These are phyloP conservation scores for Dichotomopilus funicola DNA, from an alignment of 2,329 filamentous ascomycete species.

Conservation along the genomic window DNA sequence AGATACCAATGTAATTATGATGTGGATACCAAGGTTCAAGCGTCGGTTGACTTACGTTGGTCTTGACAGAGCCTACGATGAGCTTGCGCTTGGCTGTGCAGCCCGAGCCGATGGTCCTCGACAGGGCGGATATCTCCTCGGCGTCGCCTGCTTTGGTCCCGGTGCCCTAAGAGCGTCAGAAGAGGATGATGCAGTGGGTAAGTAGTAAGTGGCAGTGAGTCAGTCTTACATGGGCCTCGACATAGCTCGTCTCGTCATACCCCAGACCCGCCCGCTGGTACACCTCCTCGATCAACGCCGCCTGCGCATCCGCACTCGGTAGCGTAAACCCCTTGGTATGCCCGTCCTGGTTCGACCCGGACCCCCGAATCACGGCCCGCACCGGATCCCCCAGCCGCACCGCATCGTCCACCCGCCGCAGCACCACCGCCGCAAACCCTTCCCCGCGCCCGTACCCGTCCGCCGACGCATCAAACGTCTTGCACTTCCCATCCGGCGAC, in stretches of 20 bases:
- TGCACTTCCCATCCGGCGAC: background rate
- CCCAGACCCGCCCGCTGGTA: background rate
- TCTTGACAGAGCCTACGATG: background rate
- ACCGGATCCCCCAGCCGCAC: background rate
- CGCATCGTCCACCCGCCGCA: background rate
- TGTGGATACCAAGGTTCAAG: too few species aligned
- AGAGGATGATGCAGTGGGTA: background rate
- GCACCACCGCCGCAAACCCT: background rate
- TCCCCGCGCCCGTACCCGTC: background rate
- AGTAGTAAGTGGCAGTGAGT: background rate
- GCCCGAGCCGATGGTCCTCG: background rate
- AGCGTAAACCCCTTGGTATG: constrained; percentile 1
- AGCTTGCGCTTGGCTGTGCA: background rate
- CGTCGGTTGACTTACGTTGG: background rate
- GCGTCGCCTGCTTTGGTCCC: background rate
- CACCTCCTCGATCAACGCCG: background rate
- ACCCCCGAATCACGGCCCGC: background rate
- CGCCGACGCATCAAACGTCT: background rate
- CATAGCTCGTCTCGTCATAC: background rate
- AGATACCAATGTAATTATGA: too few species aligned
- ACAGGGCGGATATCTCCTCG: background rate
- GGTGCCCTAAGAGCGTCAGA: background rate
- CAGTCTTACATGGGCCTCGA: background rate
- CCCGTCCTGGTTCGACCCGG: background rate
- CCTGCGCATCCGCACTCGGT: background rate